Percentiles rank a stretch among this genome's conserved stretches.
Conservation (phyloP, 257 asterid genomes). For the Lantana camara region DNA sequence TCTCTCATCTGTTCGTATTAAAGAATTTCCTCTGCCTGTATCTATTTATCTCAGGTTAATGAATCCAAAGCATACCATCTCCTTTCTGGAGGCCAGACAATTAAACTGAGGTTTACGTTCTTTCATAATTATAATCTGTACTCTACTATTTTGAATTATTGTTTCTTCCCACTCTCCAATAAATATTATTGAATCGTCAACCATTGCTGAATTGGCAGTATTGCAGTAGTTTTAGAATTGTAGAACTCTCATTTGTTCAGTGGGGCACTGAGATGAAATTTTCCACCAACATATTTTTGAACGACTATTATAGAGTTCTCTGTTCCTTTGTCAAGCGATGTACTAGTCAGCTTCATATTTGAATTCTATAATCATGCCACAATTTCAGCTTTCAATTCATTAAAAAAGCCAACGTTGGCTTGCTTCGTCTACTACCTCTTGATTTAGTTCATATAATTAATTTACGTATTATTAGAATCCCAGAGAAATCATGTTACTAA, state of each 20-base stretch:
- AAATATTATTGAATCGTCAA: slow-evolving; percentile 7
- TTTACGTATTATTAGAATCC: background rate
- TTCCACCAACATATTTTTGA: background rate
- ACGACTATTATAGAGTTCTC: background rate
- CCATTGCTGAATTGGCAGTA: slow-evolving; percentile 9
- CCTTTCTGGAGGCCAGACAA: slow-evolving; percentile 57
- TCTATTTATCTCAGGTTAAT: slow-evolving; percentile 60
- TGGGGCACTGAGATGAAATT: background rate
- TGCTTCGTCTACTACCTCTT: too few relatives aligned
- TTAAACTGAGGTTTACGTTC: slow-evolving; percentile 68
- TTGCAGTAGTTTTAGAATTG: background rate
- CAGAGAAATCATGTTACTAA: background rate
- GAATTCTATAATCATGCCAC: slow-evolving; percentile 6
- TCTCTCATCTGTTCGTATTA: too few relatives aligned
- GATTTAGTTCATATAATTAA: background rate
- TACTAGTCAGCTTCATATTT: slow-evolving; percentile 1
- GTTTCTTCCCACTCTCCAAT: background rate
- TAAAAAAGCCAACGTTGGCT: slow-evolving; percentile 5
- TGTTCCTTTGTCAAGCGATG: slow-evolving; percentile 12
- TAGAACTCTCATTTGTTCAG: background rate
- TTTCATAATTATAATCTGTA: slow-evolving; percentile 7
- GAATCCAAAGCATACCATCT: slow-evolving; percentile 65
- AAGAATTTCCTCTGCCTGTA: slow-evolving; percentile 25
- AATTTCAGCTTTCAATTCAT: background rate
- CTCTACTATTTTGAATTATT: slow-evolving; percentile 3